Conservation (phyloP, 176 grass and related monocot genomes). For the Hyparrhenia diplandra region DNA sequence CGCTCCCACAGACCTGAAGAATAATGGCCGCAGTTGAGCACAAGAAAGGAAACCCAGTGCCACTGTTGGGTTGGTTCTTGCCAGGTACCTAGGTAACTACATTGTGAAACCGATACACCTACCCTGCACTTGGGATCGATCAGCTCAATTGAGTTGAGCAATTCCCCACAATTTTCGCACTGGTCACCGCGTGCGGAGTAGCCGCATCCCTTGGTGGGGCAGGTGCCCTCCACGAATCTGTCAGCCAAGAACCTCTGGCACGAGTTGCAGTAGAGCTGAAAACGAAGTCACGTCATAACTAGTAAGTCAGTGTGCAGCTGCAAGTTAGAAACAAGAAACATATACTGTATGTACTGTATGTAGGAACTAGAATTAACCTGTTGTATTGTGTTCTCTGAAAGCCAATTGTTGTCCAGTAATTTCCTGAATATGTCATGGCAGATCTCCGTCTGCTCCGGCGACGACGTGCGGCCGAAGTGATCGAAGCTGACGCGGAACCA, state of each 20-base stretch:
- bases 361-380: slow-evolving; percentile 3
- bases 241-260: slow-evolving; percentile 89
- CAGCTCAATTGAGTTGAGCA: slow-evolving; percentile 85
- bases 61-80: too few relatives aligned
- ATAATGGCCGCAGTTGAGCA: too few relatives aligned
- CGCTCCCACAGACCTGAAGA: slow-evolving; percentile 60
- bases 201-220: slow-evolving; percentile 64
- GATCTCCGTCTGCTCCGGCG: slow-evolving; percentile 76
- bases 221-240: slow-evolving; percentile 81
- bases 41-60: too few relatives aligned
- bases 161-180: slow-evolving; percentile 84
- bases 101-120: neutral
- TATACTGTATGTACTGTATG: too few relatives aligned
- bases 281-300: neutral
- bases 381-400: slow-evolving; percentile 92
- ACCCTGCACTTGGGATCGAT: slow-evolving; percentile 94
- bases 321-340: too few relatives aligned
- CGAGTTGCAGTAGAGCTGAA: slow-evolving; percentile 80
- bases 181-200: slow-evolving; percentile 76
- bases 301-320: too few relatives aligned
- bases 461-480: slow-evolving; percentile 81
- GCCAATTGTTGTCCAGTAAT: slow-evolving; percentile 87
- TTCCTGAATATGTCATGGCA: slow-evolving; percentile 88
- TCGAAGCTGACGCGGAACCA: slow-evolving; percentile 98
- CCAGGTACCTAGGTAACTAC: too few relatives aligned